Percentiles rank a stretch among this genome's conserved stretches.
Evolutionary conservation across 805 yeast species (phyloP).

Genomic region (Dipodascus geniculatus): DNA sequence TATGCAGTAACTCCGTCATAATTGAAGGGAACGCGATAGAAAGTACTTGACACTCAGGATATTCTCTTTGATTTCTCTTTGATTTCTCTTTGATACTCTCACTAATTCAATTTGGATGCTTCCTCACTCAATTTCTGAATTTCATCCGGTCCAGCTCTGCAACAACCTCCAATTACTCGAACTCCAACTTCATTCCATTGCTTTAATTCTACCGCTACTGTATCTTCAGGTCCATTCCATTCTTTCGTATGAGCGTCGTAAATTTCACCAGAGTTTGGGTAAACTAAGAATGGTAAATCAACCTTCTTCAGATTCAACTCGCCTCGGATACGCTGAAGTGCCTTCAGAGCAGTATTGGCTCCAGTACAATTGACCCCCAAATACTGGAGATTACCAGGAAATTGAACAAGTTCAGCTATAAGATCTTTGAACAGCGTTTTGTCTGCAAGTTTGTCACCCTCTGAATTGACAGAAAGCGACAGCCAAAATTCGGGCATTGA

Average conservation of each 20-base stretch:
- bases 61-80: no score
- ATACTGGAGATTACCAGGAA: not conserved
- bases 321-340: not conserved
- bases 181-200: slow-evolving; percentile 34
- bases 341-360: slow-evolving; percentile 32
- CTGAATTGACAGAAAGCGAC: slow-evolving; percentile 33
- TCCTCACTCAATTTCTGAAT: slow-evolving; percentile 15
- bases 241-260: slow-evolving; percentile 38
- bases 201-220: slow-evolving; percentile 15
- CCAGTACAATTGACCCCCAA: slow-evolving; percentile 36
- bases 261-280: slow-evolving; percentile 68
- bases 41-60: no score
- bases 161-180: slow-evolving; percentile 63
- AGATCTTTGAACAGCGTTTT: slow-evolving; percentile 34
- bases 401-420: slow-evolving; percentile 23
- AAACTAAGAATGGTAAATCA: slow-evolving; percentile 38
- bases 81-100: no score
- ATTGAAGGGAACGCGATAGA: no score
- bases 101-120: no score
- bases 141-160: slow-evolving; percentile 51
- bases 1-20: no score
- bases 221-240: slow-evolving; percentile 26
- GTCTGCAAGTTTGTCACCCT: slow-evolving; percentile 33
- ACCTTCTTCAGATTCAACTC: not conserved
- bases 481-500: slow-evolving; percentile 35